Base-by-base conservation (phyloP, 2,329 filamentous ascomycete genomes). In the Stagonosporopsis tanaceti region DNA sequence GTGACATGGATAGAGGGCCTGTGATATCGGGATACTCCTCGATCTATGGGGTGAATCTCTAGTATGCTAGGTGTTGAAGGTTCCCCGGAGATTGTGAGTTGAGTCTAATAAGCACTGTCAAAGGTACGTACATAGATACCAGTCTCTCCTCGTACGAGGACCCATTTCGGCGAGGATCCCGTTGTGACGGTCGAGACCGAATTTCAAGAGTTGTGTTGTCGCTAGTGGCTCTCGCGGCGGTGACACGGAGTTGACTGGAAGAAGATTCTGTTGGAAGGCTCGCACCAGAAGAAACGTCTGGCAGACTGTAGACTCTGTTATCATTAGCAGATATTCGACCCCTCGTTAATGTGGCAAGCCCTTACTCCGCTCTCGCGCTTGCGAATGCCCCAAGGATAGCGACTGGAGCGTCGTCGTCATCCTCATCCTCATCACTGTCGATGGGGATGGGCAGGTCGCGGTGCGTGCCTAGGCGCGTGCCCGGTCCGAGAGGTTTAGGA, bases 381-480 rank as follows among this genome's bases (percentile, higher is more conserved):
- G 9, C 20, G 6, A 4, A 14, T 15, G n/a, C 14, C 12, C 35
- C 30, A 9, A 15, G 24, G 12, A 8, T 24, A 3, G 22, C 15
- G 6, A 8, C 27, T 20, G 11, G 20, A 20, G 3, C 20, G 20
- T 20, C 20, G 20, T 20, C 20, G 20, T 20, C 8, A 25, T 20
- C 30, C 6, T 7, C 24, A 3, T 41, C 40, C 2, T 56, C 53
- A 9, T 47, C 47, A 40, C 61, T 60, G n/a, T 61, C 55, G 28
- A 66, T 59, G 2, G 40, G 53, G 22, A 66, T 66, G 11, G 63
- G 63, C 1, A 35, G 12, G 0, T 54, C 12, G 9, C 45, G 28
- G 1, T 46, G 53, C n/a, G 55, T 34, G 22, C 60, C 60, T 4
- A 55, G 25, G 4, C 34, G 50, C 9, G 37, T 52, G 0, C 45